phyloP scores from a whole-genome alignment of 495 filamentous ascomycete species.

The Lasiosphaeriaceae sp. region DNA sequence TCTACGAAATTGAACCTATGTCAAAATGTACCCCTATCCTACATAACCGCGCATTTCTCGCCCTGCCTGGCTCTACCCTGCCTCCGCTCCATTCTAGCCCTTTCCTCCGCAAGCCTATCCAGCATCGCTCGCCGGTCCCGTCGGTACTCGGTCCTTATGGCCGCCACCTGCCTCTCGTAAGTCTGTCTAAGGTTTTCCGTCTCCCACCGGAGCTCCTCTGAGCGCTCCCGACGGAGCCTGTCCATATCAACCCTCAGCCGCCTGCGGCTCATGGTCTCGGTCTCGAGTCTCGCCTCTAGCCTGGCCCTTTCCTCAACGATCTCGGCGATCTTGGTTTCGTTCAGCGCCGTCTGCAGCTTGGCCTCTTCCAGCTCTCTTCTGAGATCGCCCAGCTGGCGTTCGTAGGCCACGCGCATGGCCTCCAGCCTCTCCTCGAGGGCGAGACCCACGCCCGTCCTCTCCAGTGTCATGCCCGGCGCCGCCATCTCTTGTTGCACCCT shows the following conservation, averaged over 20 bases:
- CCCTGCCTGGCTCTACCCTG: too few species aligned
- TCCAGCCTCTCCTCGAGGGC: background rate
- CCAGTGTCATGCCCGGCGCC: background rate
- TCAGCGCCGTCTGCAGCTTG: background rate
- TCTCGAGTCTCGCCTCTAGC: background rate
- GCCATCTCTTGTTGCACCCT: conserved; percentile 2
- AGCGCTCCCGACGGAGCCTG: background rate
- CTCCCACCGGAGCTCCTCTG: background rate
- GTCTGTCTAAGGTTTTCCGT: background rate
- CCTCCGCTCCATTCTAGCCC: too few species aligned
- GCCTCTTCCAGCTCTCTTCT: background rate
- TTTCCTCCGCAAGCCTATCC: too few species aligned
- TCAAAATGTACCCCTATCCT: too few species aligned
- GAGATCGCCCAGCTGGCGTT: background rate
- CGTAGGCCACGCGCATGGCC: conserved; percentile 1
- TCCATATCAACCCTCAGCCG: background rate
- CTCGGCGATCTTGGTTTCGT: background rate
- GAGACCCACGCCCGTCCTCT: background rate
- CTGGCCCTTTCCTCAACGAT: background rate
- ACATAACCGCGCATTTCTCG: too few species aligned
- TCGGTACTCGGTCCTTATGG: background rate
- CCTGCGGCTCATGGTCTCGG: background rate
- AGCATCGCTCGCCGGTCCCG: too few species aligned
- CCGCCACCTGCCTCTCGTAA: background rate
- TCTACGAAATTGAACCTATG: too few species aligned